These are phyloP conservation scores for Yamadazyma friedrichii DNA, from an alignment of 1,139 yeast genomes.

Conservation along the genomic window DNA sequence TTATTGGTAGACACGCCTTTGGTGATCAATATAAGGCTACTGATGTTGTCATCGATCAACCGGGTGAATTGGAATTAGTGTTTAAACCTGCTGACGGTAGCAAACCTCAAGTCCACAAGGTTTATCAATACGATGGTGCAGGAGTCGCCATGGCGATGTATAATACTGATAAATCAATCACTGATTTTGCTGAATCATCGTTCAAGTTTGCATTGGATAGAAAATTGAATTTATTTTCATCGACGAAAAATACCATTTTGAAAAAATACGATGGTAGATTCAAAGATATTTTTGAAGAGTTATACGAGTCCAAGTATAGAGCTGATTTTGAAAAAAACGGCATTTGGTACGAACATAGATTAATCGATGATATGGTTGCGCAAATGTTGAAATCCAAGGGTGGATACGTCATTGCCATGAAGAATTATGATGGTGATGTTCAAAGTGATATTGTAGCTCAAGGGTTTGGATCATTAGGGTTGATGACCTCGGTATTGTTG, in stretches of 20 bases:
- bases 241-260: slow-evolving; percentile 92
- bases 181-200: slow-evolving; percentile 88
- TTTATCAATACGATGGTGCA: slow-evolving; percentile 59
- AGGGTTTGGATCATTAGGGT: slow-evolving; percentile 94
- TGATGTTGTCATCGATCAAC: slow-evolving; percentile 72
- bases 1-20: slow-evolving; percentile 95
- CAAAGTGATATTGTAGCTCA: slow-evolving; percentile 97
- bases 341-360: slow-evolving; percentile 94
- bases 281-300: slow-evolving; percentile 85
- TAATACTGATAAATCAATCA: slow-evolving; percentile 88
- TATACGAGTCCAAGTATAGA: slow-evolving; percentile 72
- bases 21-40: slow-evolving; percentile 97
- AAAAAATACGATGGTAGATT: slow-evolving; percentile 92
- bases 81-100: slow-evolving; percentile 77
- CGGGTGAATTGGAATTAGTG: slow-evolving; percentile 77
- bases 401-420: slow-evolving; percentile 91
- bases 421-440: slow-evolving; percentile 97
- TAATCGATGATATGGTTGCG: slow-evolving; percentile 98
- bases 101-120: slow-evolving; percentile 17
- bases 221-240: slow-evolving; percentile 74
- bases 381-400: slow-evolving; percentile 96
- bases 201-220: slow-evolving; percentile 83
- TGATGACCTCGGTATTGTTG: slow-evolving; percentile 92
- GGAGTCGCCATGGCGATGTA: slow-evolving; percentile 95
- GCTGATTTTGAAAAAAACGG: slow-evolving; percentile 68